These are phyloP conservation scores for Onygenales sp. DNA, from an alignment of 2,329 filamentous ascomycete species.

Conservation along the genomic window DNA sequence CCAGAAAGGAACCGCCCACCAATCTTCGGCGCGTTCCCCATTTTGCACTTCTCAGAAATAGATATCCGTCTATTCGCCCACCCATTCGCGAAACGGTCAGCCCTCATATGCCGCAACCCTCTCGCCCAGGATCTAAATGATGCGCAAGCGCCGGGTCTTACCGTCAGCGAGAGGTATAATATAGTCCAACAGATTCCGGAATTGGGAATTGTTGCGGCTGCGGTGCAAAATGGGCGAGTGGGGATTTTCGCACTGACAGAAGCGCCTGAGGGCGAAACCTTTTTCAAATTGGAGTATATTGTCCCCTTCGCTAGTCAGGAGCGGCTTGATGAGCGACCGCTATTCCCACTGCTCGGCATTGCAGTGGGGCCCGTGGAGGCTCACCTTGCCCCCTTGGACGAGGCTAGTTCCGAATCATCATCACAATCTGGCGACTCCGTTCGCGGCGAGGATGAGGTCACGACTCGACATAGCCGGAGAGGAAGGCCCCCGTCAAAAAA, in stretches of 20 bases:
- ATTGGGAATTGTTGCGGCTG: conserved; percentile 49
- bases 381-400: conserved; percentile 27
- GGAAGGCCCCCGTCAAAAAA: background rate
- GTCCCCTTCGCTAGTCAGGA: conserved; percentile 46
- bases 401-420: conserved; percentile 17
- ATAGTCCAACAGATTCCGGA: conserved; percentile 50
- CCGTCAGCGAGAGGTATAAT: conserved; percentile 43
- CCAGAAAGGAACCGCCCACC: conserved; percentile 10
- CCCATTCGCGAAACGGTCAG: conserved; percentile 21
- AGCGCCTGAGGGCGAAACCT: conserved; percentile 25
- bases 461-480: background rate
- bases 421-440: background rate
- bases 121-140: conserved; percentile 21
- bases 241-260: conserved; percentile 45
- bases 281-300: conserved; percentile 48
- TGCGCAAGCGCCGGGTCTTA: conserved; percentile 14
- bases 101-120: conserved; percentile 22
- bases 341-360: conserved; percentile 43
- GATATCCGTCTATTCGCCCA: conserved; percentile 29
- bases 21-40: conserved; percentile 24
- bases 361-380: conserved; percentile 50
- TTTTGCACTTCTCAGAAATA: conserved; percentile 33
- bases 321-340: conserved; percentile 31
- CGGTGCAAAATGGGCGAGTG: conserved; percentile 47
- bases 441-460: background rate